These are phyloP conservation scores for Tetradesmus obliquus DNA, from an alignment of 139 green algal species.

Conservation along the genomic window DNA sequence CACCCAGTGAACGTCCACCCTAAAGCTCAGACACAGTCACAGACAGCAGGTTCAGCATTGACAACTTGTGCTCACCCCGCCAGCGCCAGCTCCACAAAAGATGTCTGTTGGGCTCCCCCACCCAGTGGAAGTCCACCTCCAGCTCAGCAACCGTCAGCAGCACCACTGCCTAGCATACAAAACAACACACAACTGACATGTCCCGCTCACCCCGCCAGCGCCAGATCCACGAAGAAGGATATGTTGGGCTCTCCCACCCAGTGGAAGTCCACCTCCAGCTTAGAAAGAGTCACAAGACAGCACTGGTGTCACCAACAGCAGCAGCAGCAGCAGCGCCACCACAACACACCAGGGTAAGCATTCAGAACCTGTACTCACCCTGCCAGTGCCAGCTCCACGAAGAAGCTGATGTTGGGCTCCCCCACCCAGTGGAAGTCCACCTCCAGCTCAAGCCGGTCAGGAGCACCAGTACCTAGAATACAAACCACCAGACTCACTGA, in stretches of 20 bases:
- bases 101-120: slow-evolving; percentile 70
- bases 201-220: background rate
- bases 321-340: background rate
- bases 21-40: background rate
- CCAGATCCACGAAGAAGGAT: slow-evolving; percentile 63
- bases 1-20: slow-evolving; percentile 4
- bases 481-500: no score
- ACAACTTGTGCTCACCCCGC: background rate
- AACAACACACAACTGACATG: no score
- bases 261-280: slow-evolving; percentile 70
- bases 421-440: slow-evolving; percentile 6
- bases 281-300: background rate
- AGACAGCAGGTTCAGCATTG: background rate
- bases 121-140: slow-evolving; percentile 76
- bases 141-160: slow-evolving; percentile 43
- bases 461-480: no score
- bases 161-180: no score
- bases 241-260: slow-evolving; percentile 75
- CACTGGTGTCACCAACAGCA: background rate
- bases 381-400: background rate
- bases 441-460: slow-evolving; percentile 4
- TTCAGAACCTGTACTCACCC: no score
- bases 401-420: slow-evolving; percentile 3
- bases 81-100: slow-evolving; percentile 59
- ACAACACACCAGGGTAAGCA: no score